Percentiles rank a stretch among this genome's conserved stretches.
These are phyloP conservation scores for Rhizophagus clarus DNA, from an alignment of 192 early-diverging fungal species.

Conservation along the genomic window DNA sequence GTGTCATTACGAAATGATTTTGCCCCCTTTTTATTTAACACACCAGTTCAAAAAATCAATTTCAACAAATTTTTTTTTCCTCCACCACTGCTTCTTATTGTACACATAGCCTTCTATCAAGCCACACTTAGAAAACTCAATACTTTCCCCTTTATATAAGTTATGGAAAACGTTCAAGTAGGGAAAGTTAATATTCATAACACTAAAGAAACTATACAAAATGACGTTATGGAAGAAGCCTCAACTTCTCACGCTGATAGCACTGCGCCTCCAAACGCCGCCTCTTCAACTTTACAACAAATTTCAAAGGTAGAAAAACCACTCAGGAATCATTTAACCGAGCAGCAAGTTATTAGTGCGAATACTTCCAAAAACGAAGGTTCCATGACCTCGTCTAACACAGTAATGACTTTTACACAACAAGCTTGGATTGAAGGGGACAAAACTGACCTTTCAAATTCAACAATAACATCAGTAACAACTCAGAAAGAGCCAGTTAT, in stretches of 20 bases:
- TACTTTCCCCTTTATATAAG: neutral
- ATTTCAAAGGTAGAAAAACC: neutral
- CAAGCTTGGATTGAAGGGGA: neutral
- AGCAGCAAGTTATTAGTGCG: neutral
- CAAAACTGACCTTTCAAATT: constrained; percentile 1
- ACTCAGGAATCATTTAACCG: neutral
- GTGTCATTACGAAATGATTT: neutral
- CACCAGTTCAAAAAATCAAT: neutral
- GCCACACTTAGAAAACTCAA: constrained; percentile 6
- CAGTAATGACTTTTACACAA: neutral
- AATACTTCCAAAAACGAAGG: neutral
- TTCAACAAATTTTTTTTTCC: neutral
- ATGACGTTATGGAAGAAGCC: constrained; percentile 19
- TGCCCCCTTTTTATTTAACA: constrained; percentile 6
- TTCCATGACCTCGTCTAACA: neutral
- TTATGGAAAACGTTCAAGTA: constrained; percentile 12
- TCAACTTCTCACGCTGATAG: constrained; percentile 1
- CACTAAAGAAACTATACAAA: constrained; percentile 12
- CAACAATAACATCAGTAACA: neutral
- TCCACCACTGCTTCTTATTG: constrained; percentile 18
- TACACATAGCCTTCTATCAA: constrained; percentile 24
- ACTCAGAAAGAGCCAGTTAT: neutral
- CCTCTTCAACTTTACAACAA: neutral
- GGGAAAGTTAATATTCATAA: constrained; percentile 1
- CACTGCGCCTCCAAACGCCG: neutral